Evolutionary conservation across 495 filamentous ascomycete genomes (phyloP), one percentile per base, ranked within the genome.

Genomic region (Penicillium angulare): DNA sequence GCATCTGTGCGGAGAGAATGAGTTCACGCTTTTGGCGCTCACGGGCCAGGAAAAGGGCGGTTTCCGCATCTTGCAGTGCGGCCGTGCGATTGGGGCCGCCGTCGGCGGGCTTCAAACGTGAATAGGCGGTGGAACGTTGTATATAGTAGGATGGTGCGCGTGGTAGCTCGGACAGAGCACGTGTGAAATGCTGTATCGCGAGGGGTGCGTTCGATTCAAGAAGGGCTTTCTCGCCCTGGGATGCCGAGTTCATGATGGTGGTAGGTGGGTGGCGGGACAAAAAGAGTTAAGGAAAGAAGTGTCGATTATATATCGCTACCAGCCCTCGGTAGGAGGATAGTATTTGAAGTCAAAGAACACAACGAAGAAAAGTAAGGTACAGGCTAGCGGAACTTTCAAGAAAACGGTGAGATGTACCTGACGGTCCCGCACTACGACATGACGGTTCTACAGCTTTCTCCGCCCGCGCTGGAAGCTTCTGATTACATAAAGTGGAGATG

Each of bases 71-170:
- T 15, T 66, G 69, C 8, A 97, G 82, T 0, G 93, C 87, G 33
- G 68, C 63, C 10, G 55, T n/a, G 50, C 69, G 69, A 24, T 84
- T 68, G 1, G 80, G 69, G 5, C 71, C 71, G 12, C 73, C 73
- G 32, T 75, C 61, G 41, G 58, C 63, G 34, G 77, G 69, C 45
- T 75, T 76, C 0, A 82, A 69, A 47, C 92, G 86, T 7, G 89
- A 80, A 60, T 89, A 86, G 22, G 91, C 90, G 9, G 85, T 92
- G 2, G 90, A 88, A 21, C 95, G 89, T 64, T 93, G 86, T 52
- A 96, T 82, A 53, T 93, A 87, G 80, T 95, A 97, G 50, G 81
- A 66, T 5, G 89, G 87, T 7, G 90, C 86, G 26, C 78, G 81
- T 9, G 88, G 84, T 6, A 78, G 76, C 27, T 70, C 65, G 22